Evolutionary conservation across 1,284 basidiomycete genomes (phyloP).

Genomic region (Cutaneotrichosporon spelunceum): DNA sequence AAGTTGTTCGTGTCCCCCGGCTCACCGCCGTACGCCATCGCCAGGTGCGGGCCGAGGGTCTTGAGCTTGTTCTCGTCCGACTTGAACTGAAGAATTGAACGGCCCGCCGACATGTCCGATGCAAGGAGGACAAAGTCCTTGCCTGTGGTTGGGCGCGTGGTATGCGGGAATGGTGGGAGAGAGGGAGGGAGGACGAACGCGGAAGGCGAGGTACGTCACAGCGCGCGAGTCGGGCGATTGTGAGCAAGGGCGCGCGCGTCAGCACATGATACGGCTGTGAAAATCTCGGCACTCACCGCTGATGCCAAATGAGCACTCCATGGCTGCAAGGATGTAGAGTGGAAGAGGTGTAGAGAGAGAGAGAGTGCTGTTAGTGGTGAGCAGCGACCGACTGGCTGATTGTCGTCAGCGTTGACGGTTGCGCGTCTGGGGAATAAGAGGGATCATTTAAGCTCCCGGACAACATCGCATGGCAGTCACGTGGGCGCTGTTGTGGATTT

Average conservation of each 20-base stretch:
- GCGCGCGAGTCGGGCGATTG: not conserved
- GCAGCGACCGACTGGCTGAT: conserved; percentile 3
- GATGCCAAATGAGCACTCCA: conserved; percentile 57
- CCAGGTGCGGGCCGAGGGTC: conserved; percentile 79
- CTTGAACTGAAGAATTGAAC: conserved; percentile 98
- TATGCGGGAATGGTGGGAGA: not conserved
- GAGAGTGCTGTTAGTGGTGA: conserved; percentile 1
- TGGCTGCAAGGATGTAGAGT: conserved; percentile 18
- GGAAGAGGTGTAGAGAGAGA: not conserved
- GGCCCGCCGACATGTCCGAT: conserved; percentile 79
- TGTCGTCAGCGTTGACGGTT: conserved; percentile 15
- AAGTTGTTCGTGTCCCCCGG: conserved; percentile 97
- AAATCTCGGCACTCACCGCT: conserved; percentile 33
- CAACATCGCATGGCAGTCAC: not conserved
- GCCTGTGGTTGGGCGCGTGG: conserved; percentile 52
- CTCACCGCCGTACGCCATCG: conserved; percentile 94
- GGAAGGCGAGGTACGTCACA: not conserved
- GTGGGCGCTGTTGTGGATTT: conserved; percentile 51
- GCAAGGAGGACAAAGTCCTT: conserved; percentile 90
- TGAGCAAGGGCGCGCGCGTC: not conserved
- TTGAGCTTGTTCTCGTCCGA: conserved; percentile 96
- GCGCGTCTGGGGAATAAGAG: conserved; percentile 11
- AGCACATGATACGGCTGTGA: not conserved
- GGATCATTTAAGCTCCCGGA: not conserved
- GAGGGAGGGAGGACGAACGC: not conserved